Percentiles rank a stretch among this genome's conserved stretches.
These are phyloP conservation scores for Orbilia blumenaviensis DNA, from an alignment of 2,329 filamentous ascomycete genomes.

Conservation along the genomic window DNA sequence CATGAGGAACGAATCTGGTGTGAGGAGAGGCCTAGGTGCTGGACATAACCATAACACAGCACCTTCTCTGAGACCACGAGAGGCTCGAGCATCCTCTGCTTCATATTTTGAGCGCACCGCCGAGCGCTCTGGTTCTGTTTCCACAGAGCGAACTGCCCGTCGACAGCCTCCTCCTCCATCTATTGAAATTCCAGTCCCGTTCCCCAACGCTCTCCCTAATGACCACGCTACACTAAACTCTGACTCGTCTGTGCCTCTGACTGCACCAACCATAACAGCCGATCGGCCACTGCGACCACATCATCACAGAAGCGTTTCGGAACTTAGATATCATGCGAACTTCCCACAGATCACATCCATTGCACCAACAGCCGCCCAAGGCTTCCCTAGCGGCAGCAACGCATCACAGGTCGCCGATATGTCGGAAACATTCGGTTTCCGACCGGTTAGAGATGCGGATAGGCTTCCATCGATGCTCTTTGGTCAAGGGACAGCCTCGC, in stretches of 20 bases:
- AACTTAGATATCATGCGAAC: slow-evolving; percentile 63
- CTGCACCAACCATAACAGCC: slow-evolving; percentile 39
- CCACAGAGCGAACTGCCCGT: slow-evolving; percentile 70
- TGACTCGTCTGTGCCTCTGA: slow-evolving; percentile 52
- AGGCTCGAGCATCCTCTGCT: slow-evolving; percentile 59
- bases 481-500: slow-evolving; percentile 73
- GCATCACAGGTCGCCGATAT: slow-evolving; percentile 70
- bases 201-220: slow-evolving; percentile 63
- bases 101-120: slow-evolving; percentile 60
- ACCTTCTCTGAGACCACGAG: slow-evolving; percentile 60
- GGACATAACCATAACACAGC: slow-evolving; percentile 59
- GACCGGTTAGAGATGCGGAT: slow-evolving; percentile 82
- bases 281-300: slow-evolving; percentile 48
- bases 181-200: slow-evolving; percentile 77
- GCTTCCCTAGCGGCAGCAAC: slow-evolving; percentile 69
- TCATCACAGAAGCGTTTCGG: slow-evolving; percentile 60
- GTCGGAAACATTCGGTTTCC: slow-evolving; percentile 75
- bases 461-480: slow-evolving; percentile 80
- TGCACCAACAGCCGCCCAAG: slow-evolving; percentile 66
- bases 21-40: slow-evolving; percentile 68
- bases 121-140: slow-evolving; percentile 65
- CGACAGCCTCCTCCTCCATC: slow-evolving; percentile 84
- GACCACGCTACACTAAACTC: slow-evolving; percentile 59
- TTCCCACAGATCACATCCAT: slow-evolving; percentile 71
- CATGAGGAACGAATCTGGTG: slow-evolving; percentile 82